A percentile compares a stretch with the other conserved stretches of the same genome.
Evolutionary conservation across 2,329 filamentous ascomycete species (phyloP).

Genomic region (Claviceps humidiphila): DNA sequence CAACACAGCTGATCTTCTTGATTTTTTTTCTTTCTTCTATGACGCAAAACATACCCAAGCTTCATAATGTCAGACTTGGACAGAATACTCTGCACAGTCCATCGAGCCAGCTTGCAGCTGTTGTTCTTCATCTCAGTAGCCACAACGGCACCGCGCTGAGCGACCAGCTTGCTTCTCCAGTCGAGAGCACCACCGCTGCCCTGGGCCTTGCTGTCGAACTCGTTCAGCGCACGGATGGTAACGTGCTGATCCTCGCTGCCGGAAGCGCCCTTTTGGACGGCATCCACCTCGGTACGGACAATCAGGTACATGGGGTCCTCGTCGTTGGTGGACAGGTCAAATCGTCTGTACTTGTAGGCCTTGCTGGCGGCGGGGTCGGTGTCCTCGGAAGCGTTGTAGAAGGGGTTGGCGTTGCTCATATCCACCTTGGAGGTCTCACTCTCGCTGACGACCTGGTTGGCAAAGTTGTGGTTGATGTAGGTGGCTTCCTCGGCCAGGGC

Average conservation of each 20-base stretch:
- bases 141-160: conserved; percentile 90
- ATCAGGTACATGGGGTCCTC: conserved; percentile 88
- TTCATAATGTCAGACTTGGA: conserved; percentile 98
- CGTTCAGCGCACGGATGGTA: conserved; percentile 91
- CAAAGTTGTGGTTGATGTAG: conserved; percentile 99
- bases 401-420: conserved; percentile 85
- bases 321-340: conserved; percentile 88
- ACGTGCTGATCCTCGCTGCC: conserved; percentile 84
- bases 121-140: conserved; percentile 99
- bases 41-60: conserved; percentile 57
- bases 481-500: conserved; percentile 94
- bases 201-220: conserved; percentile 97
- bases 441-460: conserved; percentile 86
- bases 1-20: too few relatives aligned
- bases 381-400: conserved; percentile 91
- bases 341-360: conserved; percentile 95
- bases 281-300: conserved; percentile 90
- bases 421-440: conserved; percentile 63
- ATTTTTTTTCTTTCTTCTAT: neutral
- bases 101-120: conserved; percentile 93
- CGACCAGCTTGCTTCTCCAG: conserved; percentile 90
- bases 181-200: conserved; percentile 89
- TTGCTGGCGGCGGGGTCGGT: conserved; percentile 90
- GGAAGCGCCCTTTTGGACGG: conserved; percentile 88
- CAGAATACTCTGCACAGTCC: conserved; percentile 94